phyloP scores from a whole-genome alignment of 805 yeast genomes.

The Scheffersomyces amazonensis region DNA sequence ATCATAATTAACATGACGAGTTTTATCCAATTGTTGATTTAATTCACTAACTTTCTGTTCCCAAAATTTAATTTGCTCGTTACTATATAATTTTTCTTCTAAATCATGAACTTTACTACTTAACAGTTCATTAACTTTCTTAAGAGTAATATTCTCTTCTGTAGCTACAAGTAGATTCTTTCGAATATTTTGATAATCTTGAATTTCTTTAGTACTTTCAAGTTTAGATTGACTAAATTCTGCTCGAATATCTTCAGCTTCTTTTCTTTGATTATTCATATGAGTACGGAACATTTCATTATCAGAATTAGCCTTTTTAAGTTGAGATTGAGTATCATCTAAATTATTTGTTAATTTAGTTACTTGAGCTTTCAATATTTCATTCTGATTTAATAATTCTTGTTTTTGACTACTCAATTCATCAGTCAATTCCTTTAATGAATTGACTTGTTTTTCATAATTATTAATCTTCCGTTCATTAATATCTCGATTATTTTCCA shows the following conservation, averaged over 20 bases:
- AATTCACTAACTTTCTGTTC: conserved; percentile 50
- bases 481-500: conserved; percentile 31
- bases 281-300: conserved; percentile 31
- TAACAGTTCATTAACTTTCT: conserved; percentile 52
- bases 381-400: conserved; percentile 43
- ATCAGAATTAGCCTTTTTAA: conserved; percentile 26
- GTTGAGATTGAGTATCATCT: conserved; percentile 21
- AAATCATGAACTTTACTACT: conserved; percentile 41
- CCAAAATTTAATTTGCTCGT: conserved; percentile 62
- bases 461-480: conserved; percentile 35
- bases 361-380: conserved; percentile 27
- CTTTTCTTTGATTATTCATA: conserved; percentile 29
- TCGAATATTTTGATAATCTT: conserved; percentile 36
- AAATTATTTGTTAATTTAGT: conserved; percentile 19
- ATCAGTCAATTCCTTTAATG: conserved; percentile 56
- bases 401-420: conserved; percentile 65
- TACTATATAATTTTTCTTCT: conserved; percentile 47
- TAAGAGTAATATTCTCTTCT: conserved; percentile 68
- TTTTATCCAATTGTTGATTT: conserved; percentile 47
- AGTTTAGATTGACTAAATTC: conserved; percentile 33
- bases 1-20: conserved; percentile 48
- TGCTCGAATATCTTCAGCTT: conserved; percentile 27
- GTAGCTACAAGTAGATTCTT: conserved; percentile 53
- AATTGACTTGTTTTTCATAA: conserved; percentile 48
- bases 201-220: conserved; percentile 24